Evolutionary conservation across 495 filamentous ascomycete species (phyloP).

Genomic region (Neurospora terricola): DNA sequence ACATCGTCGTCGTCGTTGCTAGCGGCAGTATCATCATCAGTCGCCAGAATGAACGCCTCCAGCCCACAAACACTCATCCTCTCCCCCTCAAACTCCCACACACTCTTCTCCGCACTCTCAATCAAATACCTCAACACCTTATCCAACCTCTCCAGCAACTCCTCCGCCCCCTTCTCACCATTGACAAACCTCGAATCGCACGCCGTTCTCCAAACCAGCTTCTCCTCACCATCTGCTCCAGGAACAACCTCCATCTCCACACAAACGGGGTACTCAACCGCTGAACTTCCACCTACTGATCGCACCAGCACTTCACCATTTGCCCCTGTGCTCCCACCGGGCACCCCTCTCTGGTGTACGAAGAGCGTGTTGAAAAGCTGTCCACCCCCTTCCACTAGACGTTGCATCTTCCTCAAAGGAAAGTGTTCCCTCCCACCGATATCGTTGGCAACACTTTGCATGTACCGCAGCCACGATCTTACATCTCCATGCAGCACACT

Average conservation of each 20-base stretch:
- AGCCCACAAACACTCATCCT: not conserved
- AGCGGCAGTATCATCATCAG: not conserved
- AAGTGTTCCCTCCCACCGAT: conserved; percentile 51
- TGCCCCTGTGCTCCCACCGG: not conserved
- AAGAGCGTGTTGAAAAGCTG: conserved; percentile 60
- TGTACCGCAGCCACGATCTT: conserved; percentile 50
- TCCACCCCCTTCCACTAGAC: conserved; percentile 19
- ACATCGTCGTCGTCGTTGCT: too few species aligned
- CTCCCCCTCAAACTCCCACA: not conserved
- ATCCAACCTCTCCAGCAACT: not conserved
- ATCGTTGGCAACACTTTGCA: conserved; percentile 50
- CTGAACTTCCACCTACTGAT: conserved; percentile 48
- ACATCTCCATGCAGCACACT: conserved; percentile 52
- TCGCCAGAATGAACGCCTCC: not conserved
- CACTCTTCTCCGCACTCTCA: not conserved
- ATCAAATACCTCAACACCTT: not conserved
- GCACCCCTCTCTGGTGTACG: conserved; percentile 45
- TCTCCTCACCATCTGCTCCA: conserved; percentile 19
- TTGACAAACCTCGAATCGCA: conserved; percentile 45
- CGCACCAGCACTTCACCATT: conserved; percentile 23
- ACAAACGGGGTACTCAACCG: conserved; percentile 70
- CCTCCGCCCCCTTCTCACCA: conserved; percentile 5
- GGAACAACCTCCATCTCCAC: conserved; percentile 57
- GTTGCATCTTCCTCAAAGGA: conserved; percentile 53
- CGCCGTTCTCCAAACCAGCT: conserved; percentile 58